Base-by-base conservation (phyloP, 768 basidiomycete genomes). In the Macrocybe gigantea region DNA sequence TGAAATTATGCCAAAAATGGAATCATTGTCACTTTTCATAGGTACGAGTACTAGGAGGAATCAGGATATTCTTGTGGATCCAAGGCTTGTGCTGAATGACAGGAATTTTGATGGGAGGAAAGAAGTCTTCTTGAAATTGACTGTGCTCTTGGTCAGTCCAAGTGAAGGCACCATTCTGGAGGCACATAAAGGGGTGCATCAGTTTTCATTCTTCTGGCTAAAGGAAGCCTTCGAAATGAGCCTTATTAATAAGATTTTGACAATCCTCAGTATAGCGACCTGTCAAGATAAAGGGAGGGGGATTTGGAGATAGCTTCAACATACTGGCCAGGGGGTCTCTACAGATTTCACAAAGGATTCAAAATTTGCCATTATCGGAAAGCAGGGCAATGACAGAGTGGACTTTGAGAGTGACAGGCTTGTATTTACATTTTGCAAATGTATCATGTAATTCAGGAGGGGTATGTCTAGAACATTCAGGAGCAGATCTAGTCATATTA, bases 91-190 rank as follows among this genome's bases (percentile, higher is more conserved):
- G 73, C 9, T 53, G 44, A 0, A 73, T 51, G 1, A 58, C 63
- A 0, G 65, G 67, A n/a, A 72, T 66, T 0, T 59, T 47, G 1
- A 67, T 48, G 0, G 67, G 65, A 0, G 52, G 49, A 41, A 71
- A 73, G 34, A 57, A 72, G 1, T 71, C 59, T 1, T 60, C 44
- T 1, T 45, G 41, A 22, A 73, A 71, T 0, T 39, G 35, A 0
- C 75, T 70, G 8, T 60, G 56, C 44, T 77, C 68, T 0, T 34
- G 6, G 6, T 74, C 65, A 3, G 62, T 49, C 71, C 68, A 77
- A 0, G 73, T 69, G 33, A 77, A 68, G 0, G 50, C 68, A 0
- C 51, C 7, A 29, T 73, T 54, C 5, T 71, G 63, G 11, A 46
- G 13, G 14, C 44, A 52, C 47, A 74, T 55, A 1, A 71, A 41